Evolutionary conservation across 495 filamentous ascomycete genomes (phyloP).

Genomic region (Opeltia flavorubescens): DNA sequence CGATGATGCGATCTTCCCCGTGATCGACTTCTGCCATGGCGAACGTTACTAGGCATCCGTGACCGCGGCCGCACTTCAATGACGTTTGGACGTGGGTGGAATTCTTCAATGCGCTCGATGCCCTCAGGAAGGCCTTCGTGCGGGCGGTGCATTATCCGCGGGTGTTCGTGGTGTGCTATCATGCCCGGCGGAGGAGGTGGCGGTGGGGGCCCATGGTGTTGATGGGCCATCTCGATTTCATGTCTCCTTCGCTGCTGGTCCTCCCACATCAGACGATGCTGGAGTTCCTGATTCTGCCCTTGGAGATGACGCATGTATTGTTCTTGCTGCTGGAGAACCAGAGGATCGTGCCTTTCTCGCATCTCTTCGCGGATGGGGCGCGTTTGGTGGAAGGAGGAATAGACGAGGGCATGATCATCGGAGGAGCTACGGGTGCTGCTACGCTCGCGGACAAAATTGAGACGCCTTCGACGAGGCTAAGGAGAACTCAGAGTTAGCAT

Average conservation of each 20-base stretch:
- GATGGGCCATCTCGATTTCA: not conserved
- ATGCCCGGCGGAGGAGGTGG: no score
- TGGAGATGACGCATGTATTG: not conserved
- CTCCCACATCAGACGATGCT: not conserved
- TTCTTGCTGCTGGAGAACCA: not conserved
- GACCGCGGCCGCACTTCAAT: not conserved
- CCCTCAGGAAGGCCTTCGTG: not conserved
- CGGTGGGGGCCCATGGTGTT: not conserved
- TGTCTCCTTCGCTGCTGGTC: not conserved
- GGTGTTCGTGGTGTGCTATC: not conserved
- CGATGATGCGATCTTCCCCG: not conserved
- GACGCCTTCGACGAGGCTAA: slow-evolving; percentile 13
- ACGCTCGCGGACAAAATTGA: slow-evolving; percentile 7
- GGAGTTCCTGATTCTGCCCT: not conserved
- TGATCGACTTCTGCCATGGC: not conserved
- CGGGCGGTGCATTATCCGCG: not conserved
- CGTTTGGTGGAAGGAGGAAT: not conserved
- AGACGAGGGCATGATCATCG: not conserved
- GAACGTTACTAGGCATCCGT: not conserved
- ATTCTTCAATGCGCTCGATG: not conserved
- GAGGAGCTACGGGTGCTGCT: not conserved
- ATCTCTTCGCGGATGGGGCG: not conserved
- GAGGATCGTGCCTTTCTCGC: not conserved
- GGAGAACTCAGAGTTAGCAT: no score
- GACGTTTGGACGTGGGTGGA: not conserved